Evolutionary conservation across 371 early-diverging fungal genomes (phyloP).

Genomic region (Polyrhizophydium stewartii): DNA sequence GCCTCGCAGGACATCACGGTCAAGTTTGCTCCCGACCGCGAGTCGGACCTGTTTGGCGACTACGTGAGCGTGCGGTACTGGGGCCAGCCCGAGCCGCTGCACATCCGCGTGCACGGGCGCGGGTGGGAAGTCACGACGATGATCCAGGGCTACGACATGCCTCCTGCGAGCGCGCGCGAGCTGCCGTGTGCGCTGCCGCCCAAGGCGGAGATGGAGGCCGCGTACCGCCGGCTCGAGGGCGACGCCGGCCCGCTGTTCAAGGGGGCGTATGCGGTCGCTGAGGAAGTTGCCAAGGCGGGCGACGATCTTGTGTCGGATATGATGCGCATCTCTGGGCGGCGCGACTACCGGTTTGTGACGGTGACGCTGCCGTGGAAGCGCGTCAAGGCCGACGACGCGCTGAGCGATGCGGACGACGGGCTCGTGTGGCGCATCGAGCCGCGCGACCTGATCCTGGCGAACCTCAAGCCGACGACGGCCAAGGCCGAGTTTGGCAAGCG

Average conservation of each 20-base stretch:
- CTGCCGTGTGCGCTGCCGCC: neutral
- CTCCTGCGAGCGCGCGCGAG: constrained; percentile 8
- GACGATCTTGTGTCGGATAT: constrained; percentile 22
- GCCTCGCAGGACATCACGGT: constrained; percentile 19
- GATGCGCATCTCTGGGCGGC: constrained; percentile 8
- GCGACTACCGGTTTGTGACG: constrained; percentile 13
- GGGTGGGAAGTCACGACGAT: constrained; percentile 30
- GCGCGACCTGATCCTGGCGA: constrained; percentile 16
- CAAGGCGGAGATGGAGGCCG: constrained; percentile 18
- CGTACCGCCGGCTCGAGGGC: constrained; percentile 8
- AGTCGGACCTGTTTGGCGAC: constrained; percentile 26
- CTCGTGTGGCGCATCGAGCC: constrained; percentile 24
- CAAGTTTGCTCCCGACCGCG: constrained; percentile 27
- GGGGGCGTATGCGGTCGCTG: neutral
- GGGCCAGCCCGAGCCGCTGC: constrained; percentile 1
- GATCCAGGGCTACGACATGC: constrained; percentile 25
- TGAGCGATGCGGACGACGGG: neutral
- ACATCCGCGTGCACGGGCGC: constrained; percentile 18
- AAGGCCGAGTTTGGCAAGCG: constrained; percentile 28
- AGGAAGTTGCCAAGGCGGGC: neutral
- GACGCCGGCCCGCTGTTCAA: constrained; percentile 4
- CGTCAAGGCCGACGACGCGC: neutral
- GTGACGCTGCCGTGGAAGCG: constrained; percentile 21
- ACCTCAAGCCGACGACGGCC: constrained; percentile 22
- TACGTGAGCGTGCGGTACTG: constrained; percentile 10